Conservation (phyloP, 2,329 filamentous ascomycete species). For the Apiospora rasikravindrae region DNA sequence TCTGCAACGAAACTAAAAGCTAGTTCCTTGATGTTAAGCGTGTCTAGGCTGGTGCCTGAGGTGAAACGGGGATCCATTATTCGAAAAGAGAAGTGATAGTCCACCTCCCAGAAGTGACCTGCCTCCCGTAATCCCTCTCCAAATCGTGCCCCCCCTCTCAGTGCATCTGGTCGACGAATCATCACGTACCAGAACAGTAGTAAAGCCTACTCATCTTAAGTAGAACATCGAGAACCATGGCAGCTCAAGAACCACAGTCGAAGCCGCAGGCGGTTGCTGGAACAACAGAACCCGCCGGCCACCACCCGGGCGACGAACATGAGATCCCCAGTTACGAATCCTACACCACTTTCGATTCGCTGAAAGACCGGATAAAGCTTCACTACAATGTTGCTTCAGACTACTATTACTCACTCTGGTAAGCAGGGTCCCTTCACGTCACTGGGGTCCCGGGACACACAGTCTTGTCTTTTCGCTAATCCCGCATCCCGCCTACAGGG, state of each 20-base stretch:
- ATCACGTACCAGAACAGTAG: background rate
- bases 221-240: background rate
- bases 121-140: background rate
- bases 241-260: background rate
- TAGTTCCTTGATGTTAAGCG: too few species aligned
- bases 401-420: constrained; percentile 67
- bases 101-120: background rate
- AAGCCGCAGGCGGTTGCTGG: background rate
- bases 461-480: too few species aligned
- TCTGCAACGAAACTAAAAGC: background rate
- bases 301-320: constrained; percentile 37
- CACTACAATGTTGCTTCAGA: constrained; percentile 67
- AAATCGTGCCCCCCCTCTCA: background rate
- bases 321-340: constrained; percentile 35
- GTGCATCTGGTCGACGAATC: background rate
- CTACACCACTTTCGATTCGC: constrained; percentile 37
- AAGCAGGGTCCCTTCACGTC: constrained; percentile 27
- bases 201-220: background rate
- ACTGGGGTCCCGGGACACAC: background rate
- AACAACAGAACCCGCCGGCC: background rate
- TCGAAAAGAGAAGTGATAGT: constrained; percentile 17
- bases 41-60: background rate
- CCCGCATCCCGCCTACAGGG: constrained; percentile 45
- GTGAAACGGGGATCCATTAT: constrained; percentile 6
- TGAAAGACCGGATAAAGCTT: constrained; percentile 63